Evolutionary conservation across 1,139 yeast species (phyloP).

Genomic region (Candida frijolesensis): DNA sequence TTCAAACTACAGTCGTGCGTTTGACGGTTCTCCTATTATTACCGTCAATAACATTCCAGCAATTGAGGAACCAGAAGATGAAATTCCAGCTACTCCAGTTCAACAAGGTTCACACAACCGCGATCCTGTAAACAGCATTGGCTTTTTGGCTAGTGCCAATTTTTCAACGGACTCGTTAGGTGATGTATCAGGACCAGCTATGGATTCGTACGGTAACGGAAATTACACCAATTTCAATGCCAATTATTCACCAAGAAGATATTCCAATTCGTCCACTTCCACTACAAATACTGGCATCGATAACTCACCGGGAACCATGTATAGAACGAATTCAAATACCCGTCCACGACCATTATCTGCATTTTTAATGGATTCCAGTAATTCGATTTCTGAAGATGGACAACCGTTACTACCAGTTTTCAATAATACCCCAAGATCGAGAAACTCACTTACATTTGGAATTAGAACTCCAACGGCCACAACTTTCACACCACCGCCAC

Average conservation of each 20-base stretch:
- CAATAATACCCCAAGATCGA: conserved; percentile 25
- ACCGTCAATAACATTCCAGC: background rate
- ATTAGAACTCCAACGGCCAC: conserved; percentile 20
- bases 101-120: background rate
- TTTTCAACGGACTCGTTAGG: conserved; percentile 45
- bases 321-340: conserved; percentile 20
- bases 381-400: conserved; percentile 36
- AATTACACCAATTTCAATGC: background rate
- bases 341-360: conserved; percentile 45
- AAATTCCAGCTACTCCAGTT: background rate
- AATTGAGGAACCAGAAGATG: conserved; percentile 5
- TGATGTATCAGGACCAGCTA: conserved; percentile 3
- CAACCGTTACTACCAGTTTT: conserved; percentile 22
- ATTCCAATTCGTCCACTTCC: conserved; percentile 24
- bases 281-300: background rate
- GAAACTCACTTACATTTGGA: conserved; percentile 19
- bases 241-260: conserved; percentile 19
- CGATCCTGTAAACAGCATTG: conserved; percentile 14
- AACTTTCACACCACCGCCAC: conserved; percentile 4
- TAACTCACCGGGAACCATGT: conserved; percentile 25
- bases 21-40: background rate
- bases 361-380: conserved; percentile 30
- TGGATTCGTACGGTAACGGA: conserved; percentile 2
- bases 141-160: conserved; percentile 40
- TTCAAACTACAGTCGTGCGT: background rate